Conservation (phyloP, 2,329 filamentous ascomycete genomes). For the Hymenoscyphus albidus region DNA sequence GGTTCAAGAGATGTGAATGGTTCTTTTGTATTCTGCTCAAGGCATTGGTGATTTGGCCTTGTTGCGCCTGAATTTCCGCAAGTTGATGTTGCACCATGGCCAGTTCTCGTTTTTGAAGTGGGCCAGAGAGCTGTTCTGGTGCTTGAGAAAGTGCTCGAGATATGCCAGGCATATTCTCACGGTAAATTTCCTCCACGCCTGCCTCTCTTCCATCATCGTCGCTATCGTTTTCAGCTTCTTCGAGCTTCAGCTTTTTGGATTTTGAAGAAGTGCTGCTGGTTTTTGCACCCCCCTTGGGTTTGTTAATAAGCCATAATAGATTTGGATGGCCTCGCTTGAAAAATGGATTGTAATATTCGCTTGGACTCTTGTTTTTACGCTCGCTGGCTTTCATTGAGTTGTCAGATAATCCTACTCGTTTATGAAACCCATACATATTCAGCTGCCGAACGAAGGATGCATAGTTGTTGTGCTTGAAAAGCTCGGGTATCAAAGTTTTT, state of each 20-base stretch:
- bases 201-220: slow-evolving; percentile 58
- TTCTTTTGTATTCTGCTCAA: slow-evolving; percentile 78
- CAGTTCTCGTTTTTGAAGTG: slow-evolving; percentile 68
- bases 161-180: slow-evolving; percentile 43
- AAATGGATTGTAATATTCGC: slow-evolving; percentile 96
- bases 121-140: slow-evolving; percentile 36
- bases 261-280: slow-evolving; percentile 39
- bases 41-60: slow-evolving; percentile 78
- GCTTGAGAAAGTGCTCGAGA: slow-evolving; percentile 35
- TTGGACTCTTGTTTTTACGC: slow-evolving; percentile 94
- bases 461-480: slow-evolving; percentile 79
- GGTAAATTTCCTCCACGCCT: slow-evolving; percentile 32
- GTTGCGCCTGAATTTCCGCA: slow-evolving; percentile 76
- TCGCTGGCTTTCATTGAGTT: slow-evolving; percentile 98
- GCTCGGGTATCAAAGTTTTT: slow-evolving; percentile 67
- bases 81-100: slow-evolving; percentile 75
- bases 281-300: slow-evolving; percentile 67
- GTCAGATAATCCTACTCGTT: slow-evolving; percentile 82
- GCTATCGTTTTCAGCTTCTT: slow-evolving; percentile 66
- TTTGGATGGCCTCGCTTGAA: slow-evolving; percentile 92
- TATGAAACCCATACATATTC: slow-evolving; percentile 62
- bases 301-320: slow-evolving; percentile 92
- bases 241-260: slow-evolving; percentile 50
- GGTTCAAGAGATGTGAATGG: slow-evolving; percentile 82
- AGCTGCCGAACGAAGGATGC: slow-evolving; percentile 72